A percentile compares a stretch with the other conserved stretches of the same genome.
These are phyloP conservation scores for Diospyros lotus DNA, from an alignment of 148 eudicot species.

Conservation along the genomic window DNA sequence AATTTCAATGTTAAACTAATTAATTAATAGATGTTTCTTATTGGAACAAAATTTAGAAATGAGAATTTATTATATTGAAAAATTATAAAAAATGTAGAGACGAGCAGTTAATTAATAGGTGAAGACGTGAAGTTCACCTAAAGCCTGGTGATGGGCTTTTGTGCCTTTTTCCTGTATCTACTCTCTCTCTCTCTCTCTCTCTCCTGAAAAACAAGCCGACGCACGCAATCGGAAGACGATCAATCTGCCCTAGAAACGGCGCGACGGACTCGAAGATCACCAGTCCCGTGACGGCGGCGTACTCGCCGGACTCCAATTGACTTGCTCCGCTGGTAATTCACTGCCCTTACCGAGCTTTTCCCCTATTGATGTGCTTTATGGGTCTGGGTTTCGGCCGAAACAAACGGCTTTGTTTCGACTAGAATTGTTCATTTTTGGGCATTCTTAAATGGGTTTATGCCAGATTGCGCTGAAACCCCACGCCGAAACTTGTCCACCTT, in stretches of 20 bases:
- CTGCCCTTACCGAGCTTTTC: background rate
- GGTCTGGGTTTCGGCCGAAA: background rate
- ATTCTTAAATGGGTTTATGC: conserved; percentile 5
- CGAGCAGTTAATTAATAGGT: no score
- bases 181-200: background rate
- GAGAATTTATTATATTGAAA: no score
- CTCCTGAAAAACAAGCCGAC: background rate
- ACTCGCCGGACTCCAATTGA: background rate
- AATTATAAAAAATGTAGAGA: no score
- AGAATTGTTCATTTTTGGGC: background rate
- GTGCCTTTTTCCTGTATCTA: no score
- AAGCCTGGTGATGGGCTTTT: no score
- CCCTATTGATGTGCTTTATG: background rate
- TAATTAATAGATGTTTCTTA: no score
- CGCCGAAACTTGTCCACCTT: background rate
- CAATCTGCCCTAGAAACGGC: background rate
- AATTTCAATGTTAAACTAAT: no score
- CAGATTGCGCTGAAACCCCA: background rate
- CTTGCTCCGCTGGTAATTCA: background rate
- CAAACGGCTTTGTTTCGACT: background rate
- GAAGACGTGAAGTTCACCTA: no score
- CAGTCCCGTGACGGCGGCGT: background rate
- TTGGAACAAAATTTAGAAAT: no score
- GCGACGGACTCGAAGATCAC: background rate
- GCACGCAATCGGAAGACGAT: background rate